Conservation (phyloP, 1,139 yeast genomes). For the Trichomonascaceae sp. region DNA sequence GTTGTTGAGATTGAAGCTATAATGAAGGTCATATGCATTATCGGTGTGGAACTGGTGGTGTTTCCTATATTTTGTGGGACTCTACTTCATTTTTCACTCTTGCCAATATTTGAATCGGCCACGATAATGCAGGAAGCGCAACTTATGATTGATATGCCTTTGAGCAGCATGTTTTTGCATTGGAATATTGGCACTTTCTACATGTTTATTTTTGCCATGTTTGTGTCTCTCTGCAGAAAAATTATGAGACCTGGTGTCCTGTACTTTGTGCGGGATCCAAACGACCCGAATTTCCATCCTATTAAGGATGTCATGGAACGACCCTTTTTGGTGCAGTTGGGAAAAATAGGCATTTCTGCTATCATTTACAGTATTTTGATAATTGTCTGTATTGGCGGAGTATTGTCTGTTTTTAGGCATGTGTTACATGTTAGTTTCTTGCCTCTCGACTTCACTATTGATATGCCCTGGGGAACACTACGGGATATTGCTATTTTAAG, state of each 20-base stretch:
- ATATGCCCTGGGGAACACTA: not conserved
- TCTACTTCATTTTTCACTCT: slow-evolving; percentile 59
- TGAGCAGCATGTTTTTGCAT: slow-evolving; percentile 33
- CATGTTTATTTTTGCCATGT: slow-evolving; percentile 83
- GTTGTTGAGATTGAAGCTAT: slow-evolving; percentile 44
- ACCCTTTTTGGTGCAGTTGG: slow-evolving; percentile 64
- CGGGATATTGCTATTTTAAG: not conserved
- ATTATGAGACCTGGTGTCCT: slow-evolving; percentile 84
- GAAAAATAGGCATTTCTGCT: slow-evolving; percentile 69
- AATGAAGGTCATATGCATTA: slow-evolving; percentile 65
- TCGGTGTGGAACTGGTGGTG: slow-evolving; percentile 69
- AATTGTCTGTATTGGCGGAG: slow-evolving; percentile 65
- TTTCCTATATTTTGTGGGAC: slow-evolving; percentile 88
- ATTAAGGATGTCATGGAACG: slow-evolving; percentile 81
- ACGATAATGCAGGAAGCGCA: slow-evolving; percentile 14
- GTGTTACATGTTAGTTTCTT: slow-evolving; percentile 29
- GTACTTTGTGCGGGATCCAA: slow-evolving; percentile 88
- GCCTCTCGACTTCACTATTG: slow-evolving; percentile 24
- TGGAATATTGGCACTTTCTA: slow-evolving; percentile 80
- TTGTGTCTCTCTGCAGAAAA: slow-evolving; percentile 75
- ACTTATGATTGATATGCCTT: slow-evolving; percentile 22
- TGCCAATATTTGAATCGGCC: slow-evolving; percentile 30
- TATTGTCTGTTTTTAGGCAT: slow-evolving; percentile 49
- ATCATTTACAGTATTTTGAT: slow-evolving; percentile 72
- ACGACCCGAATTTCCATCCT: slow-evolving; percentile 86